Evolutionary conservation across 2,329 filamentous ascomycete genomes (phyloP).

Genomic region (Pseudocercospora fijiensis): DNA sequence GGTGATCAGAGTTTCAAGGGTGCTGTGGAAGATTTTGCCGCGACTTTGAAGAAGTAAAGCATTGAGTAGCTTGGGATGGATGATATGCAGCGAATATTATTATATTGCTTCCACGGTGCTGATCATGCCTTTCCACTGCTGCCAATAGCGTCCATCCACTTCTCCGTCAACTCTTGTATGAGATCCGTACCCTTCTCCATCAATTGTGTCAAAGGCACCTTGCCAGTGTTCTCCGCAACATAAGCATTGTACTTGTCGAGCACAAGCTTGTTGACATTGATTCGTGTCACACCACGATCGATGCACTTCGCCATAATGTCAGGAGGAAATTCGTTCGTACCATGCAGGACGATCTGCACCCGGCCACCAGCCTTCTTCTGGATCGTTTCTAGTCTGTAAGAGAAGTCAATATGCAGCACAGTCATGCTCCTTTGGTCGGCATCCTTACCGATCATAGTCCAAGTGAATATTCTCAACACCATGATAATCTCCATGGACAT

Average conservation of each 20-base stretch:
- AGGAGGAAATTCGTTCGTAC: slow-evolving; percentile 57
- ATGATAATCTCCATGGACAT: slow-evolving; percentile 75
- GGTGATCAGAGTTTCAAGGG: slow-evolving; percentile 51
- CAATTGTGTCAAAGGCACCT: slow-evolving; percentile 53
- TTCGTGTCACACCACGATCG: slow-evolving; percentile 54
- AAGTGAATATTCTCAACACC: slow-evolving; percentile 60
- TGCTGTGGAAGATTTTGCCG: slow-evolving; percentile 48
- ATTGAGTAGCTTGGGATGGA: background rate
- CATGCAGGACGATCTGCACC: slow-evolving; percentile 58
- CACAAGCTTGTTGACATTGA: slow-evolving; percentile 62
- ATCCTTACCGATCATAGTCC: slow-evolving; percentile 54
- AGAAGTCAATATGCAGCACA: background rate
- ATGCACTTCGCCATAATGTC: slow-evolving; percentile 58
- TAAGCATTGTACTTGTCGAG: slow-evolving; percentile 51
- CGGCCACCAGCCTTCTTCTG: slow-evolving; percentile 49
- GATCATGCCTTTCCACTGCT: slow-evolving; percentile 26
- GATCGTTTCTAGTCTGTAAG: slow-evolving; percentile 46
- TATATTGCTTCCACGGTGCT: background rate
- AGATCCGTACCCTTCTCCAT: slow-evolving; percentile 56
- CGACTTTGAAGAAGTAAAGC: slow-evolving; percentile 33
- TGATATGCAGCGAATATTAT: background rate
- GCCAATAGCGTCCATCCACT: slow-evolving; percentile 51
- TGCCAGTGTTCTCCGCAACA: slow-evolving; percentile 51
- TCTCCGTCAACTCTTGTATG: slow-evolving; percentile 58
- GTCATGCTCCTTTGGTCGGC: too few relatives aligned